Percentiles rank a stretch among this genome's conserved stretches.
Evolutionary conservation across 192 early-diverging fungal species (phyloP).

Genomic region (Chytriomyces confervae): DNA sequence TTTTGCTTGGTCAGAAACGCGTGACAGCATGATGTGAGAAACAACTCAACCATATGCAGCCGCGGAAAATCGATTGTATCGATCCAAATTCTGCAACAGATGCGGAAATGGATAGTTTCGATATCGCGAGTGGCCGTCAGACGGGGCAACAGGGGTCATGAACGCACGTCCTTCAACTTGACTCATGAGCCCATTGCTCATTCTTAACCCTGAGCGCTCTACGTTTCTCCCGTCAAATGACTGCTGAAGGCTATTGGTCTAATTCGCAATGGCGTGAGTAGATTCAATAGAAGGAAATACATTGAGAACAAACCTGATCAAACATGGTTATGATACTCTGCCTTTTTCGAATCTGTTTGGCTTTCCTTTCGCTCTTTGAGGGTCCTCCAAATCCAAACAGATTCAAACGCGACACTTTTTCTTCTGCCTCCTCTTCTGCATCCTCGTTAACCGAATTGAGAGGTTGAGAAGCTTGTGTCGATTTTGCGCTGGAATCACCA

Average conservation of each 20-base stretch:
- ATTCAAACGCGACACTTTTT: no score
- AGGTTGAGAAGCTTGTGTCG: background rate
- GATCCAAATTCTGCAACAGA: constrained; percentile 42
- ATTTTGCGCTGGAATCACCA: background rate
- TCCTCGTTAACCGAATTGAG: background rate
- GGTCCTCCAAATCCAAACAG: no score
- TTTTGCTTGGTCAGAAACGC: background rate
- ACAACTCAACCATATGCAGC: constrained; percentile 50
- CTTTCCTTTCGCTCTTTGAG: background rate
- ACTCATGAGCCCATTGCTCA: constrained; percentile 12
- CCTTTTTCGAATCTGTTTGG: constrained; percentile 9
- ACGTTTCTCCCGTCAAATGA: constrained; percentile 6
- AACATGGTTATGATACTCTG: constrained; percentile 31
- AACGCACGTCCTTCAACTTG: background rate
- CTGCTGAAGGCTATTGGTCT: constrained; percentile 1
- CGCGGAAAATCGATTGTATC: constrained; percentile 55
- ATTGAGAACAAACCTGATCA: constrained; percentile 31
- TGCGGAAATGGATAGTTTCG: constrained; percentile 41
- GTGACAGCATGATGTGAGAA: background rate
- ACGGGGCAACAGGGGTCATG: background rate
- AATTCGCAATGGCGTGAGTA: background rate
- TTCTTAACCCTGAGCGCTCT: constrained; percentile 11
- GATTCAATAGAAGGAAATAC: background rate
- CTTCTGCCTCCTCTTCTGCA: background rate
- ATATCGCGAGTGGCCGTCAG: constrained; percentile 4